phyloP scores from a whole-genome alignment of 2,329 filamentous ascomycete species.

The Chrysosporium queenslandicum region DNA sequence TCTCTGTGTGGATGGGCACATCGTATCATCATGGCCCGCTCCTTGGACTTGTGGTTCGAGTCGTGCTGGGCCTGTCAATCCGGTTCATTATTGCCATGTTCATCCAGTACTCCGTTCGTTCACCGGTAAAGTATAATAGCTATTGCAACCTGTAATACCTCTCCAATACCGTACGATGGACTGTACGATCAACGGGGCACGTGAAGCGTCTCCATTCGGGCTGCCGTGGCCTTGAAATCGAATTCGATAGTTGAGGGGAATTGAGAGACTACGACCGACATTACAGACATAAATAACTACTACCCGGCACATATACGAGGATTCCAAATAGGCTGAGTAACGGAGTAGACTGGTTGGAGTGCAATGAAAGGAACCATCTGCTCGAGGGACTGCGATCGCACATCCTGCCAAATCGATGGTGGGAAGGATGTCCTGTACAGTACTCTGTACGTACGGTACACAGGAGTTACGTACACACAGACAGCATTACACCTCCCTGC shows the following conservation, averaged over 20 bases:
- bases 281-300: too few relatives aligned
- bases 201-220: not conserved
- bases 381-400: too few relatives aligned
- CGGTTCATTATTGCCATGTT: not conserved
- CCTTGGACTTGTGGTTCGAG: not conserved
- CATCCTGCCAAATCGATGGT: too few relatives aligned
- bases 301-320: not conserved
- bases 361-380: too few relatives aligned
- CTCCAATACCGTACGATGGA: not conserved
- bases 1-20: too few relatives aligned
- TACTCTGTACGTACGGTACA: too few relatives aligned
- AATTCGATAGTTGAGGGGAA: not conserved
- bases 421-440: too few relatives aligned
- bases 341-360: not conserved
- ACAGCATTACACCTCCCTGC: too few relatives aligned
- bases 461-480: too few relatives aligned
- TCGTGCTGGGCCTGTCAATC: not conserved
- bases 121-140: not conserved
- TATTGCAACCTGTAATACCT: not conserved
- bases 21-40: too few relatives aligned
- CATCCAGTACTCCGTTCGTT: not conserved
- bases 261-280: too few relatives aligned
- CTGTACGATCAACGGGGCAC: conserved; percentile 2
- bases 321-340: not conserved
- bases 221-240: too few relatives aligned